Base-by-base conservation (phyloP, 2,329 filamentous ascomycete genomes). In the Ascochyta koolunga region DNA sequence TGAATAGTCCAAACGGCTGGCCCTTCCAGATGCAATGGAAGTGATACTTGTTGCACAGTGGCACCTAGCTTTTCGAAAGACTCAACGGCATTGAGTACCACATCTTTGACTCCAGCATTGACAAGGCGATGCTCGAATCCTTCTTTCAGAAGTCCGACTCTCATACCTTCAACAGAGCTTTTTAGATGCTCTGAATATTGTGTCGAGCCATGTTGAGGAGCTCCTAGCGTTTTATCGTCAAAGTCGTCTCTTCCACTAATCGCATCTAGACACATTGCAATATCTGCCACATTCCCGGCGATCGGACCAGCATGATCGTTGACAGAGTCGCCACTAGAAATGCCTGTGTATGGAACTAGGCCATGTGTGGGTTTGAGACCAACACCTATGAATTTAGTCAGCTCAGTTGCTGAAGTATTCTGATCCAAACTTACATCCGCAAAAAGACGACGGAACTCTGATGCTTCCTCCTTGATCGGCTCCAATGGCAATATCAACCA, bases 331-430 rank as follows among this genome's bases (percentile, higher is more conserved):
- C 61, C 57, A 33, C 62, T 66, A 4, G 72, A 72, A 6, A 80
- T 78, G 0, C 79, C 80, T 0, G 80, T 82, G 55, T 82, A 82
- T 0, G 80, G 80, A 1, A 83, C 73, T 2, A 83, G 66, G 0
- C 80, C 80, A 62, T 78, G 75, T 0, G 80, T 82, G 0, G 80
- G 76, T 54, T 83, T 71, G 2, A 82, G 67, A 0, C 80, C 80
- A 60, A 77, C 27, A 13, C 27, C 27, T 29, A 5, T 15, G 15
- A 29, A 29, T 29, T 13, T 29, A 11, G 9, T 29, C 27, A 29
- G 27, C 5, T 13, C 11, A 29, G 27, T 29, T 15, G 11, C 27
- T 13, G 27, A 3, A 11, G 11, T 3, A 13, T 13, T 1, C 10
- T 13, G 0, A 4, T 5, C 15, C 10, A 29, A 11, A 29, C 27